These are phyloP conservation scores for Acacia melanoxylon DNA, from an alignment of 306 rosid species.

Conservation along the genomic window DNA sequence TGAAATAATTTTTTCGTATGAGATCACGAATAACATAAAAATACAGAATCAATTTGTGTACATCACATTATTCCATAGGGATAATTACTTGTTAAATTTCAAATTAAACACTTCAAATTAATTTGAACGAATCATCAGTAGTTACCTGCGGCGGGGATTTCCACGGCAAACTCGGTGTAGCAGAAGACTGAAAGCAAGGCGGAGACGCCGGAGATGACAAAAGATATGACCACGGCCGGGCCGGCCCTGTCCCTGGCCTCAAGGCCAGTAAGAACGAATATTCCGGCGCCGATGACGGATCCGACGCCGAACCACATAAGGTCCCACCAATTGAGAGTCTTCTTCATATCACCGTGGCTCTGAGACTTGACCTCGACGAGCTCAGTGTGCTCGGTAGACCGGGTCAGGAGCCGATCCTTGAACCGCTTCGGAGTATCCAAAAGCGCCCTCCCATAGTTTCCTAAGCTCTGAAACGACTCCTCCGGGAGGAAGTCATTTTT, in stretches of 20 bases:
- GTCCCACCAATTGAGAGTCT: conserved; percentile 89
- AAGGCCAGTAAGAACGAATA: conserved; percentile 79
- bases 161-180: conserved; percentile 89
- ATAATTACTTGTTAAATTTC: too few relatives aligned
- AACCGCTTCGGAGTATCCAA: conserved; percentile 56
- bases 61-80: too few relatives aligned
- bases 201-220: conserved; percentile 72
- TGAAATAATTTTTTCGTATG: too few relatives aligned
- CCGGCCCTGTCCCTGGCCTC: conserved; percentile 52
- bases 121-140: neutral
- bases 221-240: conserved; percentile 80
- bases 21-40: too few relatives aligned
- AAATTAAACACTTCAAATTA: too few relatives aligned
- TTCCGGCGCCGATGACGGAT: conserved; percentile 81
- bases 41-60: too few relatives aligned
- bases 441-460: conserved; percentile 51
- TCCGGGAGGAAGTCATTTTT: conserved; percentile 76
- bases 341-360: conserved; percentile 82
- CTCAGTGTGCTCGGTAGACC: conserved; percentile 63
- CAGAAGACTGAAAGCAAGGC: conserved; percentile 94
- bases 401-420: conserved; percentile 47
- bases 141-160: conserved; percentile 86
- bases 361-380: conserved; percentile 63
- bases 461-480: conserved; percentile 74
- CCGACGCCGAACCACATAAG: conserved; percentile 88